These are phyloP conservation scores for Kazachstania psychrophila DNA, from an alignment of 805 yeast genomes.

Conservation along the genomic window DNA sequence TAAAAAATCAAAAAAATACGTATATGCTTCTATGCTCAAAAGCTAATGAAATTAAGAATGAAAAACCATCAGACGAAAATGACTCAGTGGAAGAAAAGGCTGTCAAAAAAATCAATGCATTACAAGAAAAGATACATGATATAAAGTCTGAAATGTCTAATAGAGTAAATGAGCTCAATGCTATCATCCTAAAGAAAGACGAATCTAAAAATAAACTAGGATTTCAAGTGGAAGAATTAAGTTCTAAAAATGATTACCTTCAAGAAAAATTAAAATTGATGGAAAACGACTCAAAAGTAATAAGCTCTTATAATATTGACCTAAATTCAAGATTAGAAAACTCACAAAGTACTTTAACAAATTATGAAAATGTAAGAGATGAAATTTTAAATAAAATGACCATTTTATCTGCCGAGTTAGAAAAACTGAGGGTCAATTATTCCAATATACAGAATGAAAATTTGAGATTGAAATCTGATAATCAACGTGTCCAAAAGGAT, in stretches of 20 bases:
- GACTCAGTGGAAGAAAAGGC: neutral
- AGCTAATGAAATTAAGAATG: neutral
- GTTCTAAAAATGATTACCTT: neutral
- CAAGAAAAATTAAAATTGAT: slow-evolving; percentile 1
- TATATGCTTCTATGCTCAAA: slow-evolving; percentile 31
- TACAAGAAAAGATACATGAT: neutral
- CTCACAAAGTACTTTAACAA: neutral
- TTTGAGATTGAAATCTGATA: neutral
- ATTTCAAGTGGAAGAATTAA: neutral
- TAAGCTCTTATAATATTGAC: neutral
- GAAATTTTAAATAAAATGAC: neutral
- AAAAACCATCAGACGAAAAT: neutral
- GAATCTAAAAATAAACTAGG: neutral
- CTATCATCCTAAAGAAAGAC: neutral
- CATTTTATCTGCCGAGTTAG: neutral
- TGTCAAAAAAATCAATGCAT: neutral
- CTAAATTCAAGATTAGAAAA: neutral
- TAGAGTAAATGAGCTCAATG: neutral
- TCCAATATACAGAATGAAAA: neutral
- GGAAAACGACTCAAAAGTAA: neutral
- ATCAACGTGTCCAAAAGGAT: neutral
- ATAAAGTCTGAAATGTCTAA: neutral
- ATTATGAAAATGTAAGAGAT: neutral
- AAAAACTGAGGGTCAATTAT: neutral
- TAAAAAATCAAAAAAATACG: no score